Percentiles rank a stretch among this genome's conserved stretches.
Evolutionary conservation across 768 basidiomycete species (phyloP).

Genomic region (Boletellus ananiceps): DNA sequence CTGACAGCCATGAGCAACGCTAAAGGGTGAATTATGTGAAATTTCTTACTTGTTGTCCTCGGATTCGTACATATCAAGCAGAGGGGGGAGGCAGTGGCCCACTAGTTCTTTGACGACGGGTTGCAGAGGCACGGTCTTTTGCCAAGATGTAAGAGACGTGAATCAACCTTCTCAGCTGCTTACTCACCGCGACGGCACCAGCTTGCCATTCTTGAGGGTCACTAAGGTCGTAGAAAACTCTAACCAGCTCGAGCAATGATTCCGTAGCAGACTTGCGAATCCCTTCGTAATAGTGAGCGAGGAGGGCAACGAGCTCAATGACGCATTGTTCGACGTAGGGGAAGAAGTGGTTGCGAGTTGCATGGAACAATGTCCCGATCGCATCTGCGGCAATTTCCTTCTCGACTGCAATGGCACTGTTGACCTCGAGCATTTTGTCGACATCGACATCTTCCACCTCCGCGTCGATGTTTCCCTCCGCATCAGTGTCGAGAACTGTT

Average conservation of each 20-base stretch:
- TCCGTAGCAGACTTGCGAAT: conserved; percentile 92
- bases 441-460: conserved; percentile 78
- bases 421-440: conserved; percentile 87
- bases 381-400: conserved; percentile 99
- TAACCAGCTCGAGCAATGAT: conserved; percentile 81
- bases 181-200: conserved; percentile 59
- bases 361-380: conserved; percentile 83
- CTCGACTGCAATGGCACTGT: conserved; percentile 95
- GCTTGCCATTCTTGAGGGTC: conserved; percentile 80
- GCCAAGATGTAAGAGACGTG: conserved; percentile 5
- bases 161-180: neutral
- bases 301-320: conserved; percentile 69
- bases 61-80: conserved; percentile 85
- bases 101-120: conserved; percentile 75
- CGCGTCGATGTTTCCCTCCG: conserved; percentile 51
- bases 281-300: conserved; percentile 95
- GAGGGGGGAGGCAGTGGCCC: conserved; percentile 62
- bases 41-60: conserved; percentile 93
- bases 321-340: conserved; percentile 84
- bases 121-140: conserved; percentile 48
- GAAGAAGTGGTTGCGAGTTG: conserved; percentile 80
- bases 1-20: conserved; percentile 37
- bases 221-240: conserved; percentile 88
- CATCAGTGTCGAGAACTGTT: conserved; percentile 50
- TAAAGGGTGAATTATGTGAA: neutral